These are phyloP conservation scores for Melanogaster broomeanus DNA, from an alignment of 768 basidiomycete genomes.

Conservation along the genomic window DNA sequence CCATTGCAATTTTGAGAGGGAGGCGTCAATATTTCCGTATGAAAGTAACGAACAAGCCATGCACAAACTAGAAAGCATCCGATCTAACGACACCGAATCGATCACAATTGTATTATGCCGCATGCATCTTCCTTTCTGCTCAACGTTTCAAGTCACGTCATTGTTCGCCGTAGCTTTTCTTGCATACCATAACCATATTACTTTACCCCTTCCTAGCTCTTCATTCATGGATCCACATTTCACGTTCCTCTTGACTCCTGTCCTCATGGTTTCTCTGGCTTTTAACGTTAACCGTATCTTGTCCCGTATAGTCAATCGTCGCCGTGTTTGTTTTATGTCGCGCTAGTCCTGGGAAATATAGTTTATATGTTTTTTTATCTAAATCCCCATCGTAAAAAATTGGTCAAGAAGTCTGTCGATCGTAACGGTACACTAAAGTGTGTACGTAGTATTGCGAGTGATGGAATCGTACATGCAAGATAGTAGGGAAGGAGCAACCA, in stretches of 20 bases:
- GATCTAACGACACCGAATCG: constrained; percentile 23
- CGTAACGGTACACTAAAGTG: too few species aligned
- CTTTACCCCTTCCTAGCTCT: constrained; percentile 9
- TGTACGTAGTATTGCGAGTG: background rate
- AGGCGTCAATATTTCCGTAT: constrained; percentile 9
- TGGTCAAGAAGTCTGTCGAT: background rate
- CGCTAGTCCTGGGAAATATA: constrained; percentile 24
- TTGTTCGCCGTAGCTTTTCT: background rate
- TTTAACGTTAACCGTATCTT: constrained; percentile 14
- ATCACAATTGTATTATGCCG: constrained; percentile 24
- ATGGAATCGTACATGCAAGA: background rate
- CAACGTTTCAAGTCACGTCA: constrained; percentile 1
- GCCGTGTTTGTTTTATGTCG: constrained; percentile 24
- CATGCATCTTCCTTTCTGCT: constrained; percentile 16
- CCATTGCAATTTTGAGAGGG: background rate
- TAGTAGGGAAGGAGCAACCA: background rate
- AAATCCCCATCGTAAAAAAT: background rate
- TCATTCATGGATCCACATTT: constrained; percentile 1
- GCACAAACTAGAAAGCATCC: constrained; percentile 31
- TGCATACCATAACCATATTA: constrained; percentile 9
- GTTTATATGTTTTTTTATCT: constrained; percentile 7
- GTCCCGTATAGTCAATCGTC: constrained; percentile 16
- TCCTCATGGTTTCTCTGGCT: constrained; percentile 13
- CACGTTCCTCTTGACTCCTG: background rate
- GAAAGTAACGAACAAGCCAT: constrained; percentile 16